Conservation (phyloP, 805 yeast genomes). For the Suhomyces emberorum region DNA sequence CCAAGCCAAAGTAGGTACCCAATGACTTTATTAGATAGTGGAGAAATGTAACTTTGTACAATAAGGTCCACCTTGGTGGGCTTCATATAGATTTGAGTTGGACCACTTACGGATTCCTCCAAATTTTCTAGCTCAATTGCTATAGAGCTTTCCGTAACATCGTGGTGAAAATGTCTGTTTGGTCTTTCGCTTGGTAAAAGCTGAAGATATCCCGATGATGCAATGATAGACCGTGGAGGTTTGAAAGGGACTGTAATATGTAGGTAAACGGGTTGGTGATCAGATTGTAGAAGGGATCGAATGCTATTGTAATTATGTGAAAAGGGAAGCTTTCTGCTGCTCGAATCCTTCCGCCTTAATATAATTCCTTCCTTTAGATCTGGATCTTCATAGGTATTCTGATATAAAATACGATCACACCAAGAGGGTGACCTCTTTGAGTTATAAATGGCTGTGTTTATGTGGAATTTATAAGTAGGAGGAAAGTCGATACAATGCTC, state of each 20-base stretch:
- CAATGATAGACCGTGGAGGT: slow-evolving; percentile 33
- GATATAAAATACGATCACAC: slow-evolving; percentile 82
- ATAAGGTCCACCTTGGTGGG: slow-evolving; percentile 31
- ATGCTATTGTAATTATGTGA: slow-evolving; percentile 50
- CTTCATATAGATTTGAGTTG: slow-evolving; percentile 37
- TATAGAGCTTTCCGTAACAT: background rate
- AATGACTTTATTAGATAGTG: slow-evolving; percentile 25
- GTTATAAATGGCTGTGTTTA: slow-evolving; percentile 52
- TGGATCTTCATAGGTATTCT: slow-evolving; percentile 33
- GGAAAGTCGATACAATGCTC: slow-evolving; percentile 64
- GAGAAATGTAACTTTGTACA: slow-evolving; percentile 23
- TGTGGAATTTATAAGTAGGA: slow-evolving; percentile 76
- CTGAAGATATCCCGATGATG: slow-evolving; percentile 29
- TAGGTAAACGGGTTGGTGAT: slow-evolving; percentile 77
- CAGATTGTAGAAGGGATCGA: slow-evolving; percentile 52
- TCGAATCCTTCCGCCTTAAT: slow-evolving; percentile 1
- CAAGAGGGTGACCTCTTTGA: slow-evolving; percentile 72
- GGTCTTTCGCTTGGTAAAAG: slow-evolving; percentile 17
- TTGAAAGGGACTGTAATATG: slow-evolving; percentile 44
- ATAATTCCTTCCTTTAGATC: background rate
- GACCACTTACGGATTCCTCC: slow-evolving; percentile 32
- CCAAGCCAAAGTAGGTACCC: slow-evolving; percentile 36
- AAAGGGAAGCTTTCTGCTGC: slow-evolving; percentile 13
- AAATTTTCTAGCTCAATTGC: slow-evolving; percentile 6
- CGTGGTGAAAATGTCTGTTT: slow-evolving; percentile 3